Percentiles rank a stretch among this genome's conserved stretches.
These are phyloP conservation scores for Paradendryphiella salina DNA, from an alignment of 2,329 filamentous ascomycete genomes.

Conservation along the genomic window DNA sequence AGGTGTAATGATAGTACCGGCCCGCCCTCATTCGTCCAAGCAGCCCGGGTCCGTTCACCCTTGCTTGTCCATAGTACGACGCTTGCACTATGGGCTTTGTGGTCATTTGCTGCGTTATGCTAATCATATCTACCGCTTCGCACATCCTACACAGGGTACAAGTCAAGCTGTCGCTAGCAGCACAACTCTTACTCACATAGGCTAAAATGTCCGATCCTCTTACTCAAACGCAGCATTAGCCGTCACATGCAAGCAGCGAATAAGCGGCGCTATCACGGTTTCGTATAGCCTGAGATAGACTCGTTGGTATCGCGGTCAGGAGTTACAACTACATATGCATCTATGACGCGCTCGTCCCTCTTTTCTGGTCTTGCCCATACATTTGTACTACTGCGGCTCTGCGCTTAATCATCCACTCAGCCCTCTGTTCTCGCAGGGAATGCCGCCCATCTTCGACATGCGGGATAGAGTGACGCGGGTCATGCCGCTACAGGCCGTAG, in stretches of 20 bases:
- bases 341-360: constrained; percentile 30
- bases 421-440: no score
- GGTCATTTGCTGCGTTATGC: constrained; percentile 31
- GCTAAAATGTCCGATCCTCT: constrained; percentile 29
- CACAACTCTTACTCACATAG: constrained; percentile 21
- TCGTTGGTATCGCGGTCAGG: constrained; percentile 8
- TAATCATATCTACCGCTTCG: constrained; percentile 18
- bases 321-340: constrained; percentile 20
- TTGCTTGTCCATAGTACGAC: constrained; percentile 36
- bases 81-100: constrained; percentile 19
- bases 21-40: constrained; percentile 29
- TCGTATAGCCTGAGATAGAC: constrained; percentile 10
- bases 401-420: not conserved
- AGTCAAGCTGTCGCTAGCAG: constrained; percentile 20
- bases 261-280: constrained; percentile 19
- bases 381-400: not conserved
- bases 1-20: constrained; percentile 34
- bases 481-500: not conserved
- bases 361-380: not conserved
- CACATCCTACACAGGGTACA: constrained; percentile 12
- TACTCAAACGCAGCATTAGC: constrained; percentile 18
- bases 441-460: no score
- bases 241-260: constrained; percentile 22
- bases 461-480: not conserved
- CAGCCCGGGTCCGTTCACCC: constrained; percentile 24